Base-by-base conservation (phyloP, 192 early-diverging fungal species). In the Bifiguratus adelaidae region DNA sequence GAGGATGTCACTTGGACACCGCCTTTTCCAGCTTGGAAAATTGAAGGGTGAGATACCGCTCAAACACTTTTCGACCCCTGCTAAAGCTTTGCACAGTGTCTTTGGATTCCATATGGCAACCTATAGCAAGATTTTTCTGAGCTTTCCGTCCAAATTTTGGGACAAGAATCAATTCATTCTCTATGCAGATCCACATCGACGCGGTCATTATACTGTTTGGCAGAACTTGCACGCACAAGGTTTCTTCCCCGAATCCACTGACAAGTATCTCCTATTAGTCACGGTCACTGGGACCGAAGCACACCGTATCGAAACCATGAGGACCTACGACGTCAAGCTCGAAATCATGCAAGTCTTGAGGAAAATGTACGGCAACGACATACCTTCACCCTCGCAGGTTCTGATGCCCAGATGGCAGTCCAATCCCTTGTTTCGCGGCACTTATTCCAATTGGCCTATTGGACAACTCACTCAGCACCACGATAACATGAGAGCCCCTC, bases 121-220 rank as follows among this genome's bases (percentile, higher is more conserved):
- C 0, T 67, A 67, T 36, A 61, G 54, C 33, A 67, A 67, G 32
- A 63, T 67, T 18, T 67, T 63, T 23, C 25, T 67, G 21, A 63
- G 56, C 11, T 67, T 67, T 33, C 29, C 51, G 3, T 40, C 30
- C 9, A 44, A 56, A 30, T 67, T 57, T 37, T 67, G 62, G 65
- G 49, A 30, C 22, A 48, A 63, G 32, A 47, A 44, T 51, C 61
- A 63, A 45, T 58, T 48, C 27, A 47, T 46, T 9, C 32, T 63
- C 0, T 61, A 64, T 52, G 60, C 50, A 7, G 61, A 62, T 19
- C 60, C 60, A 5, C 40, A 30, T 35, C 40, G 40, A 19, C 53
- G 52, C 15, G 54, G 64, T 15, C 35, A 41, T 22, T 53, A 58
- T 33, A 41, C 48, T 30, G 35, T 38, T 13, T 61, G 58, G 60